phyloP scores from a whole-genome alignment of 441 rosid genomes.

The Gossypium aridum region DNA sequence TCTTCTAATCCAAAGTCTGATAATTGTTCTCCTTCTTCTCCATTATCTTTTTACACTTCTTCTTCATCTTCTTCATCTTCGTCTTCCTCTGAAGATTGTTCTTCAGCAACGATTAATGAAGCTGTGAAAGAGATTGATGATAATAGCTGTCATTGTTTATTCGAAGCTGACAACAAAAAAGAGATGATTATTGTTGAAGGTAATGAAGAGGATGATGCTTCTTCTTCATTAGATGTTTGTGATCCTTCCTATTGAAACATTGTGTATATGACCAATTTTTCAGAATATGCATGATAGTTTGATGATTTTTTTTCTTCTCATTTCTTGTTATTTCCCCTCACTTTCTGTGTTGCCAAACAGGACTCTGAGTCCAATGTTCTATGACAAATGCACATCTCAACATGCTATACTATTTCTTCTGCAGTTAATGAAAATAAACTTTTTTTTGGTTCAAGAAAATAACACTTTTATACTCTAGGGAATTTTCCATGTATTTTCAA shows the following conservation, averaged over 20 bases:
- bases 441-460: no score
- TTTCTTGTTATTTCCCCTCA: background rate
- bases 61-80: slow-evolving; percentile 16
- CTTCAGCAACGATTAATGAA: slow-evolving; percentile 28
- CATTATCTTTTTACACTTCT: slow-evolving; percentile 37
- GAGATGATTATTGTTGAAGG: background rate
- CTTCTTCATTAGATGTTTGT: background rate
- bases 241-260: background rate
- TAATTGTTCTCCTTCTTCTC: slow-evolving; percentile 49
- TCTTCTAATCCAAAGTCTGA: slow-evolving; percentile 5
- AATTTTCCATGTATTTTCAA: background rate
- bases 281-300: background rate
- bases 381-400: background rate
- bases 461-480: background rate
- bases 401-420: background rate
- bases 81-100: slow-evolving; percentile 18
- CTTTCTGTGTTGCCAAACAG: background rate
- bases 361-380: background rate
- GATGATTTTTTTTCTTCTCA: background rate
- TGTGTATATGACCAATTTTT: background rate
- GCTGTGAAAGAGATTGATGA: slow-evolving; percentile 14
- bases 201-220: background rate
- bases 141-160: background rate
- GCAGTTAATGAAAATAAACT: background rate
- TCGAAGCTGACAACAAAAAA: no score